These are phyloP conservation scores for Berberis vulgaris DNA, from an alignment of 164 flowering plant species.

Conservation along the genomic window DNA sequence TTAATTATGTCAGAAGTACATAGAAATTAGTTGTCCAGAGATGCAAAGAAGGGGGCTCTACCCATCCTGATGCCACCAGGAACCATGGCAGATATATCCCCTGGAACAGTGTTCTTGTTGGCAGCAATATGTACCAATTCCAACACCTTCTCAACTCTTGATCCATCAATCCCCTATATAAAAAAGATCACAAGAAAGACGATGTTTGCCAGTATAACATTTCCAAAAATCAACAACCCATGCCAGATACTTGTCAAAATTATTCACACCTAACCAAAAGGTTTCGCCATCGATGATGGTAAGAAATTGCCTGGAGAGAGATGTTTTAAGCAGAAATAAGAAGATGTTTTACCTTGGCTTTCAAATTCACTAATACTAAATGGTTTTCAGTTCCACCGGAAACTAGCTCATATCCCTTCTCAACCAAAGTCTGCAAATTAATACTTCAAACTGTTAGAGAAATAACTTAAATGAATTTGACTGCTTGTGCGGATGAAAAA, in stretches of 20 bases:
- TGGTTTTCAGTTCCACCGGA: conserved; percentile 99
- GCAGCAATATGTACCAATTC: conserved; percentile 98
- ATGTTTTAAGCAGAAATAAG: no score
- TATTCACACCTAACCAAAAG: no score
- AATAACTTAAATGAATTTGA: not conserved
- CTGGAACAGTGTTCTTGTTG: conserved; percentile 94
- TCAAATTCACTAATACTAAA: conserved; percentile 78
- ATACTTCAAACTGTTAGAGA: not conserved
- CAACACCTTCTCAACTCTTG: conserved; percentile 94
- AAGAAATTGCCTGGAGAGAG: no score
- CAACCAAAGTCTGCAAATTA: conserved; percentile 42
- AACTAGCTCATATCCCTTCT: conserved; percentile 81
- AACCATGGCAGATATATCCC: conserved; percentile 89
- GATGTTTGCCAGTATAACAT: no score
- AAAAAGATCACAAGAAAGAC: not conserved
- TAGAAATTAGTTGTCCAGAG: not conserved
- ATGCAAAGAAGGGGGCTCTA: conserved; percentile 15
- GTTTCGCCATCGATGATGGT: no score
- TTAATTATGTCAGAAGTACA: not conserved
- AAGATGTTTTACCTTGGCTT: conserved; percentile 31
- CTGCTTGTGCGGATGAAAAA: not conserved
- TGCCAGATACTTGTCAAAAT: no score
- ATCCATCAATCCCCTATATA: conserved; percentile 89
- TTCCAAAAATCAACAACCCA: no score
- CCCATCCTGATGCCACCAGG: conserved; percentile 99